Conservation (phyloP, 2,329 filamentous ascomycete genomes). For the Fusarium papillatum region DNA sequence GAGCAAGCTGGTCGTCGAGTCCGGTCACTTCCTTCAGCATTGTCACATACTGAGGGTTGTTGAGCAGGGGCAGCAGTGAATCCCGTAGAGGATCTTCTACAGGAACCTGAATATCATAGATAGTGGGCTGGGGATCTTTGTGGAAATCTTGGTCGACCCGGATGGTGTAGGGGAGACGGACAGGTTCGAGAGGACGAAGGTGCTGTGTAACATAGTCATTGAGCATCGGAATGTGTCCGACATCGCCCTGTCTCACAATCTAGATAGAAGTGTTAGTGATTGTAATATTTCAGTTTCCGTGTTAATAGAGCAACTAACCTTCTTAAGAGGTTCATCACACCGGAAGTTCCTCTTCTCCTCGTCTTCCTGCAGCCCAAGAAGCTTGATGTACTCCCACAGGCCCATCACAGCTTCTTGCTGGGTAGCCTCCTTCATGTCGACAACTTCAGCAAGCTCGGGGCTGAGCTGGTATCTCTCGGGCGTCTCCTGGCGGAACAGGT, state of each 20-base stretch:
- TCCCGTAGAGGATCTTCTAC: slow-evolving; percentile 86
- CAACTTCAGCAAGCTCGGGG: slow-evolving; percentile 82
- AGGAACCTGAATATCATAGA: slow-evolving; percentile 91
- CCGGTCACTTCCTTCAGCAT: slow-evolving; percentile 82
- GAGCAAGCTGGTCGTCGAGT: slow-evolving; percentile 88
- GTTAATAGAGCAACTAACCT: slow-evolving; percentile 64
- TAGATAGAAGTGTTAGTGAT: slow-evolving; percentile 52
- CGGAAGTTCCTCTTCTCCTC: slow-evolving; percentile 95
- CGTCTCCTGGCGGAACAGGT: slow-evolving; percentile 85
- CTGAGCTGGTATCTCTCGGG: slow-evolving; percentile 89
- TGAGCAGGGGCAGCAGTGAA: slow-evolving; percentile 74
- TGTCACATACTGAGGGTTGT: slow-evolving; percentile 77
- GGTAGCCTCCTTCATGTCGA: slow-evolving; percentile 90
- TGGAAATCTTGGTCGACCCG: slow-evolving; percentile 90
- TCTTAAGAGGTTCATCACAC: slow-evolving; percentile 86
- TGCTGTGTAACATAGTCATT: slow-evolving; percentile 85
- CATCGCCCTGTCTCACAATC: slow-evolving; percentile 81
- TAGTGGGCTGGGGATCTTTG: slow-evolving; percentile 79
- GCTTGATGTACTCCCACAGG: slow-evolving; percentile 94
- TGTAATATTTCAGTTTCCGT: neutral
- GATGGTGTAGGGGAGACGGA: slow-evolving; percentile 92
- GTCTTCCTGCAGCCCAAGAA: slow-evolving; percentile 89
- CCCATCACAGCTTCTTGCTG: slow-evolving; percentile 90
- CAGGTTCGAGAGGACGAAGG: slow-evolving; percentile 82
- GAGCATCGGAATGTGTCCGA: slow-evolving; percentile 88